These are phyloP conservation scores for Saccharomyces kudriavzevii DNA, from an alignment of 805 yeast genomes.

Conservation along the genomic window DNA sequence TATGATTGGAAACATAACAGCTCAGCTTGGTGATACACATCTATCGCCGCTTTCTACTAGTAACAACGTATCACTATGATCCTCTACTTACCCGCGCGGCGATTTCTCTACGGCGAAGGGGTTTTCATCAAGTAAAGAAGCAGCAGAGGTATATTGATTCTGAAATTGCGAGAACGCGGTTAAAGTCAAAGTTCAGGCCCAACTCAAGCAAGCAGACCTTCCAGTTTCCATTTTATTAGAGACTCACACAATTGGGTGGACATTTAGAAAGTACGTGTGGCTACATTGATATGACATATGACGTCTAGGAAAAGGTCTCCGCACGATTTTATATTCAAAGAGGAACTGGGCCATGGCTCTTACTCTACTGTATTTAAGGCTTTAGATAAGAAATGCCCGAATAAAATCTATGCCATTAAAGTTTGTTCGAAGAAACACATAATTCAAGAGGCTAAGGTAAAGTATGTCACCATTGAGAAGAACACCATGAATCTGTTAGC, in stretches of 20 bases:
- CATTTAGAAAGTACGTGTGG: neutral
- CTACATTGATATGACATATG: constrained; percentile 10
- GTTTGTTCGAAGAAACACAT: constrained; percentile 87
- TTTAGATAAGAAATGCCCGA: constrained; percentile 48
- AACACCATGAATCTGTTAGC: constrained; percentile 70
- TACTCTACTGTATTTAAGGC: constrained; percentile 92
- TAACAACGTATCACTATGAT: neutral
- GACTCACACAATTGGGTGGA: neutral
- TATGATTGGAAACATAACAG: neutral
- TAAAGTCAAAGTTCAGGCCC: neutral
- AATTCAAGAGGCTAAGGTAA: constrained; percentile 87
- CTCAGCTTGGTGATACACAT: neutral
- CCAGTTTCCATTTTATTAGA: neutral
- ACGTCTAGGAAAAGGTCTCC: constrained; percentile 27
- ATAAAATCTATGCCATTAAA: constrained; percentile 72
- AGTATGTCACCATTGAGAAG: constrained; percentile 93
- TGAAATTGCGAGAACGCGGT: neutral
- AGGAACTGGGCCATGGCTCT: constrained; percentile 79
- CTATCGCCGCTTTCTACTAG: neutral
- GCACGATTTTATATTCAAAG: constrained; percentile 28
- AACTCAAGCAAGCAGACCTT: neutral
- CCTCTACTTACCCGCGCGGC: neutral
- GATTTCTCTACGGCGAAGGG: neutral
- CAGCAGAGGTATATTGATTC: neutral
- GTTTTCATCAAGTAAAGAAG: neutral